Evolutionary conservation across 768 basidiomycete genomes (phyloP).

Genomic region (Lenzites betulinus): DNA sequence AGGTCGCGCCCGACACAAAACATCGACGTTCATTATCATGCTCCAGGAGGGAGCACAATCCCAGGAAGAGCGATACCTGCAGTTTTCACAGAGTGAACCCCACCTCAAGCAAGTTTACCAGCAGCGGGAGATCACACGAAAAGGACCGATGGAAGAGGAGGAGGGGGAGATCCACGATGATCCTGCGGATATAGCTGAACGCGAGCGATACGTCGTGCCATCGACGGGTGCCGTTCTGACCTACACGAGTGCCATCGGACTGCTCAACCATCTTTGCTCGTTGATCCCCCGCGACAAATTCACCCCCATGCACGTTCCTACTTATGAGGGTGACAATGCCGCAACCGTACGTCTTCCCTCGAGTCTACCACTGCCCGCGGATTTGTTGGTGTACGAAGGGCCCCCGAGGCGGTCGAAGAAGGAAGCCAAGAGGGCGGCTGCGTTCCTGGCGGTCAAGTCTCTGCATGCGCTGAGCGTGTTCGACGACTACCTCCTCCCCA

Average conservation of each 20-base stretch:
- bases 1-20: conserved; percentile 76
- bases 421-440: conserved; percentile 81
- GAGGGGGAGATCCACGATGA: conserved; percentile 45
- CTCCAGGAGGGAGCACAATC: conserved; percentile 59
- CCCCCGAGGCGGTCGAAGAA: conserved; percentile 66
- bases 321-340: conserved; percentile 61
- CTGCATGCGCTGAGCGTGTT: conserved; percentile 75
- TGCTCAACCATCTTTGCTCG: conserved; percentile 77
- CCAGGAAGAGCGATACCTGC: conserved; percentile 59
- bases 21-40: conserved; percentile 83
- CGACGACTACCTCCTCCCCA: conserved; percentile 79
- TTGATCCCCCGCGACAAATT: conserved; percentile 74
- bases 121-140: conserved; percentile 37
- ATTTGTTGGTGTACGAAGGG: conserved; percentile 58
- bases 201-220: conserved; percentile 75
- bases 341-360: conserved; percentile 65
- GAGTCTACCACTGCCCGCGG: conserved; percentile 57
- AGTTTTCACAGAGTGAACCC: conserved; percentile 61
- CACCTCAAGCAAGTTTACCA: conserved; percentile 66
- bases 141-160: conserved; percentile 30
- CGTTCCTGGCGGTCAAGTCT: conserved; percentile 73
- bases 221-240: conserved; percentile 78
- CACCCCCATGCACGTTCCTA: conserved; percentile 60
- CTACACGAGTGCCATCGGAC: conserved; percentile 69
- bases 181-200: conserved; percentile 56